These are phyloP conservation scores for Apiospora sp. DNA, from an alignment of 2,329 filamentous ascomycete genomes.

Conservation along the genomic window DNA sequence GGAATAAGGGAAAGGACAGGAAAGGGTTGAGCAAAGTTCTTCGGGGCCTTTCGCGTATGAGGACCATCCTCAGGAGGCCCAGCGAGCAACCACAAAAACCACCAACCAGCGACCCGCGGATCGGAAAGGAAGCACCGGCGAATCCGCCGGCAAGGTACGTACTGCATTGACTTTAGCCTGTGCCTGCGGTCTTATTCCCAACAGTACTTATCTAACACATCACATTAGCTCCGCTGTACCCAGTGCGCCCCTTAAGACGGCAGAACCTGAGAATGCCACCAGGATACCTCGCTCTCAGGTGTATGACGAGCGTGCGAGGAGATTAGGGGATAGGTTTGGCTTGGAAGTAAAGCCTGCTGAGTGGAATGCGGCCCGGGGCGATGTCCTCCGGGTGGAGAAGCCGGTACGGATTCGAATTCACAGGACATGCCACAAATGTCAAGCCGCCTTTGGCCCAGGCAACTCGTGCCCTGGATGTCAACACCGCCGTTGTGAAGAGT, in stretches of 20 bases:
- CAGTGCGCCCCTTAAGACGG: not conserved
- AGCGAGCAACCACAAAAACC: slow-evolving; percentile 42
- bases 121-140: slow-evolving; percentile 31
- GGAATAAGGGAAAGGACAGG: slow-evolving; percentile 40
- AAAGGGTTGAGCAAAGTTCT: slow-evolving; percentile 57
- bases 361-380: slow-evolving; percentile 61
- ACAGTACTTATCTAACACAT: not conserved
- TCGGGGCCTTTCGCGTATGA: slow-evolving; percentile 49
- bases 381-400: slow-evolving; percentile 73
- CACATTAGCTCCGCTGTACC: not conserved
- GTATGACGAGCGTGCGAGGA: slow-evolving; percentile 64
- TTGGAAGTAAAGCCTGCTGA: slow-evolving; percentile 63
- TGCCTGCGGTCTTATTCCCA: not conserved
- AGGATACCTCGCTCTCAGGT: slow-evolving; percentile 54
- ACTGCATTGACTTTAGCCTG: slow-evolving; percentile 1
- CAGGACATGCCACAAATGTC: slow-evolving; percentile 82
- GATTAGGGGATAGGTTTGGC: slow-evolving; percentile 62
- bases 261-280: slow-evolving; percentile 14
- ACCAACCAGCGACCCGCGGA: not conserved
- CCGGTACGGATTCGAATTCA: slow-evolving; percentile 81
- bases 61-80: slow-evolving; percentile 56
- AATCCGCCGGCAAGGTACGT: slow-evolving; percentile 18
- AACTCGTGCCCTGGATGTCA: slow-evolving; percentile 80
- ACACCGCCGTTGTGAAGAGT: slow-evolving; percentile 83
- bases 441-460: slow-evolving; percentile 74